These are phyloP conservation scores for Bipolaris oryzae DNA, from an alignment of 2,329 filamentous ascomycete genomes.

Conservation along the genomic window DNA sequence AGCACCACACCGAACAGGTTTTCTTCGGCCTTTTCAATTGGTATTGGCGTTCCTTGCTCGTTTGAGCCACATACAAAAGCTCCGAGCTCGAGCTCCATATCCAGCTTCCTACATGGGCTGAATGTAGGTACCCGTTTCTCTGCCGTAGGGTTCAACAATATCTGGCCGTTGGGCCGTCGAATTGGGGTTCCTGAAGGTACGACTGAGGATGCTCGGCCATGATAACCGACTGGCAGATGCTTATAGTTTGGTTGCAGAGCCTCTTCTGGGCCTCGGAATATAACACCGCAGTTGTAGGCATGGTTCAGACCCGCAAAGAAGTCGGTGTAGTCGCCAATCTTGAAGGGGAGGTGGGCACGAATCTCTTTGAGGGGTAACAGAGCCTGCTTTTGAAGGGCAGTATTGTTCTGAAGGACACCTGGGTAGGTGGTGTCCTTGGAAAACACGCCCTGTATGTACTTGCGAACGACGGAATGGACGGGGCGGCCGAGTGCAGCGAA, in stretches of 20 bases:
- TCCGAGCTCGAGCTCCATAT: slow-evolving; percentile 81
- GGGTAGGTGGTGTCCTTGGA: slow-evolving; percentile 64
- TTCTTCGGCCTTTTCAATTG: slow-evolving; percentile 68
- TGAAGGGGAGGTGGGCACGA: slow-evolving; percentile 73
- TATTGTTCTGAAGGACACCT: slow-evolving; percentile 67
- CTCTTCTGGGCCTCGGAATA: slow-evolving; percentile 75
- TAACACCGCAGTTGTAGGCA: slow-evolving; percentile 72
- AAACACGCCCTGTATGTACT: slow-evolving; percentile 72
- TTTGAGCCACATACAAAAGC: slow-evolving; percentile 73
- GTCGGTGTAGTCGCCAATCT: slow-evolving; percentile 83
- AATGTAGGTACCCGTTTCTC: slow-evolving; percentile 68
- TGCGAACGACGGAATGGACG: slow-evolving; percentile 70
- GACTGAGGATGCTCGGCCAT: slow-evolving; percentile 76
- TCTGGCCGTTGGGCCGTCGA: slow-evolving; percentile 75
- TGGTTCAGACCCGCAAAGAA: slow-evolving; percentile 84
- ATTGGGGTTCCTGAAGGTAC: slow-evolving; percentile 77
- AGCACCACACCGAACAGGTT: slow-evolving; percentile 80
- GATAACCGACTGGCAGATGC: slow-evolving; percentile 81
- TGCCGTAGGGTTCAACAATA: slow-evolving; percentile 67
- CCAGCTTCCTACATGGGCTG: slow-evolving; percentile 68
- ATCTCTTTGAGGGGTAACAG: slow-evolving; percentile 66
- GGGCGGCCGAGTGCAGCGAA: slow-evolving; percentile 75
- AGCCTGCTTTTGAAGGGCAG: slow-evolving; percentile 60
- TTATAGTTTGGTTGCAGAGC: slow-evolving; percentile 82
- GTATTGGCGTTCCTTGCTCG: slow-evolving; percentile 67